phyloP scores from a whole-genome alignment of 768 basidiomycete species.

The Russula virescens region DNA sequence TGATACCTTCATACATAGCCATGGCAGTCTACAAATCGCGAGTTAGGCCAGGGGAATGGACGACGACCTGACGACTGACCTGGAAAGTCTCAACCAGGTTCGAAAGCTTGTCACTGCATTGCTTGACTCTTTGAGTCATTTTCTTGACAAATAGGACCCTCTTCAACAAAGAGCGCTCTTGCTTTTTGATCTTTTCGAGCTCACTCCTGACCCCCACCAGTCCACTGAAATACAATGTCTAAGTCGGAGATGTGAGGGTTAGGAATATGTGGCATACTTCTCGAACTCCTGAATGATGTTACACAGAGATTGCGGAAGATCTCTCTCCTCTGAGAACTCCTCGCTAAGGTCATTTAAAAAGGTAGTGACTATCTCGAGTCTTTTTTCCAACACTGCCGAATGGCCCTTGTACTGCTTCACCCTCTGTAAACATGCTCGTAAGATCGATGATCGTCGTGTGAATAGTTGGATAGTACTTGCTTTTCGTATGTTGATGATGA shows the following conservation, averaged over 20 bases:
- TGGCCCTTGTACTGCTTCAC: background rate
- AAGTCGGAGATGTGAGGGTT: background rate
- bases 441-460: background rate
- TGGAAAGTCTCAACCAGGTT: background rate
- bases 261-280: background rate
- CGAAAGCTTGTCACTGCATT: background rate
- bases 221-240: background rate
- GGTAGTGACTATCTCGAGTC: background rate
- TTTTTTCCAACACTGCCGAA: background rate
- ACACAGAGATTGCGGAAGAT: background rate
- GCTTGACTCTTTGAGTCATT: background rate
- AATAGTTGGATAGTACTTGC: background rate
- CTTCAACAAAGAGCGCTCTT: background rate
- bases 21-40: background rate
- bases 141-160: background rate
- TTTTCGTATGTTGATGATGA: background rate
- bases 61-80: background rate
- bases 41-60: background rate
- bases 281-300: background rate
- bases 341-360: background rate
- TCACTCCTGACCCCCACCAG: background rate
- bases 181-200: background rate
- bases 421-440: background rate
- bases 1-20: background rate
- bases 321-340: background rate